Percentiles rank a stretch among this genome's conserved stretches.
These are phyloP conservation scores for Cryphonectria radicalis DNA, from an alignment of 2,329 filamentous ascomycete genomes.

Conservation along the genomic window DNA sequence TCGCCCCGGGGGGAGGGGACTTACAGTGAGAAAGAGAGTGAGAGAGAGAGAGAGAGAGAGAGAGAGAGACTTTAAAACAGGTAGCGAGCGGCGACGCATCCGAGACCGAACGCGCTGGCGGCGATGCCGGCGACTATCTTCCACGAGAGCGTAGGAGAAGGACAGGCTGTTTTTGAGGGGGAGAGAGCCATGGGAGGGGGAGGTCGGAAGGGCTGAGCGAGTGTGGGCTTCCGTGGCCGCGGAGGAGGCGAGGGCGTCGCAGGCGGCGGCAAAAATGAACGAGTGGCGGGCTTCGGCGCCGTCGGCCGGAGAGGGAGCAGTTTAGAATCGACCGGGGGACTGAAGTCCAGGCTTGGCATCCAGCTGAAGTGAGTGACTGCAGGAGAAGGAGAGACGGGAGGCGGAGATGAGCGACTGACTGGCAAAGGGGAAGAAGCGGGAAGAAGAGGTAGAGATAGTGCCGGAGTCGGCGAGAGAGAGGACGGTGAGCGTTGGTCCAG, in stretches of 20 bases:
- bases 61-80: conserved; percentile 10
- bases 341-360: conserved; percentile 3
- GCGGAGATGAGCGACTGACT: neutral
- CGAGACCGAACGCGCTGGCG: conserved; percentile 23
- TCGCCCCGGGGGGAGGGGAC: conserved; percentile 7
- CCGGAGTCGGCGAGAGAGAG: neutral
- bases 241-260: neutral
- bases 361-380: neutral
- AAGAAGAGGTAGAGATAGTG: neutral
- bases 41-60: neutral
- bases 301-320: neutral
- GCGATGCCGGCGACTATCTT: conserved; percentile 23
- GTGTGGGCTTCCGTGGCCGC: conserved; percentile 19
- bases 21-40: neutral
- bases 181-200: conserved; percentile 5
- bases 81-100: conserved; percentile 25
- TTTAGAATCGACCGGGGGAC: neutral
- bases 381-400: neutral
- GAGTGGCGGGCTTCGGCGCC: neutral
- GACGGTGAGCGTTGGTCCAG: neutral
- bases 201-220: conserved; percentile 10
- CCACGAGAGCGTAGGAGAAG: conserved; percentile 17
- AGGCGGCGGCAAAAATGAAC: neutral
- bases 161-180: neutral
- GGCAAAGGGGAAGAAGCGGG: neutral